Percentiles rank a stretch among this genome's conserved stretches.
These are phyloP conservation scores for Neurospora sp. DNA, from an alignment of 495 filamentous ascomycete genomes.

Conservation along the genomic window DNA sequence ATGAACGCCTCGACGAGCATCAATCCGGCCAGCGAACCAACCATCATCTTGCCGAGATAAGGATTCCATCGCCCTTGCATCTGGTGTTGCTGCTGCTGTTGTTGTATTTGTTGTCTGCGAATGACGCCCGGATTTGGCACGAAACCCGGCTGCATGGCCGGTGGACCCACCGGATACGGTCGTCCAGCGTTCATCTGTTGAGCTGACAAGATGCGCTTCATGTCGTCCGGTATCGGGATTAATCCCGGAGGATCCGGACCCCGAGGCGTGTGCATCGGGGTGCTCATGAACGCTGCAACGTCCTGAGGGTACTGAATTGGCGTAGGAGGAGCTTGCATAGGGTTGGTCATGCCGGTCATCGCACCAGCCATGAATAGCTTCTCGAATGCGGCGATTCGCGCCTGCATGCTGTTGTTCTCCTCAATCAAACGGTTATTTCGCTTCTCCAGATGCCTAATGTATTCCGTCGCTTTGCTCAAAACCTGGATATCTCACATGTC, in stretches of 20 bases:
- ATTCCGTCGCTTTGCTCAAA: conserved; percentile 88
- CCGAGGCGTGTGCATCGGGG: conserved; percentile 22
- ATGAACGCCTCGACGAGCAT: conserved; percentile 78
- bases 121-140: conserved; percentile 27
- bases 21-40: conserved; percentile 80
- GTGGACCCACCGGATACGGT: conserved; percentile 31
- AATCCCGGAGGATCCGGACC: conserved; percentile 48
- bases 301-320: conserved; percentile 39
- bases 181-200: conserved; percentile 32
- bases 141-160: conserved; percentile 22
- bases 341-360: conserved; percentile 37
- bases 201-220: conserved; percentile 54
- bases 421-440: conserved; percentile 72
- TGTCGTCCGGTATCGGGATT: conserved; percentile 69
- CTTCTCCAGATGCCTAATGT: conserved; percentile 88
- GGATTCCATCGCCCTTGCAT: conserved; percentile 32
- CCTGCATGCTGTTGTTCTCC: conserved; percentile 68
- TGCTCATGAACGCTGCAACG: conserved; percentile 18
- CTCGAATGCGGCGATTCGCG: conserved; percentile 57
- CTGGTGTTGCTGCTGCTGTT: conserved; percentile 23
- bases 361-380: conserved; percentile 53
- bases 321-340: conserved; percentile 35
- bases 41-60: conserved; percentile 68
- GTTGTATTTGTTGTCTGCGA: conserved; percentile 33
- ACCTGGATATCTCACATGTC: conserved; percentile 32